Conservation (phyloP, 208 protist genomes). For the Blechomonas ayalai region DNA sequence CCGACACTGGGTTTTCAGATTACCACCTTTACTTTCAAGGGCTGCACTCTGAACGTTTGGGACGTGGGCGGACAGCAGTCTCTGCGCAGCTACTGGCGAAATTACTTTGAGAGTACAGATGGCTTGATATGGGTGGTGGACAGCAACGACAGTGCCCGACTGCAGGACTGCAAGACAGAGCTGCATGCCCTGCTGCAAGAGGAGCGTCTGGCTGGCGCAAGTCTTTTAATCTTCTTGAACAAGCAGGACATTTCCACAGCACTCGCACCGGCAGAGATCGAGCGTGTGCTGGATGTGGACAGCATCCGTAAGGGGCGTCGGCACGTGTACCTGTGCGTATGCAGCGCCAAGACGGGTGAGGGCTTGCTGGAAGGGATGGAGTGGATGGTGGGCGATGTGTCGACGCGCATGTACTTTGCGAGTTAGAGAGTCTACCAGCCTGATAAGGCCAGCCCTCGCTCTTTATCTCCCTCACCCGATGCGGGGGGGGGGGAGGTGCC, state of each 20-base stretch:
- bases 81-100: slow-evolving; percentile 97
- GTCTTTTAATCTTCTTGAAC: slow-evolving; percentile 99
- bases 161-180: slow-evolving; percentile 93
- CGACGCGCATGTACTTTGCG: slow-evolving; percentile 83
- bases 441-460: background rate
- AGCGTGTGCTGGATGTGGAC: slow-evolving; percentile 61
- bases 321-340: slow-evolving; percentile 94
- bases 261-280: slow-evolving; percentile 56
- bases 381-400: slow-evolving; percentile 98
- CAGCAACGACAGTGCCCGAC: slow-evolving; percentile 87
- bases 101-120: slow-evolving; percentile 97
- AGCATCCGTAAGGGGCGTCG: slow-evolving; percentile 70
- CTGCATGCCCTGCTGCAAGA: slow-evolving; percentile 93
- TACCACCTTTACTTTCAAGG: slow-evolving; percentile 93
- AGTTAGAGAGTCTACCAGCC: slow-evolving; percentile 10
- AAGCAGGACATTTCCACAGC: slow-evolving; percentile 97
- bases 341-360: slow-evolving; percentile 93
- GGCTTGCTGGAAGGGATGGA: slow-evolving; percentile 96
- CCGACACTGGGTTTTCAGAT: slow-evolving; percentile 99
- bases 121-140: slow-evolving; percentile 97
- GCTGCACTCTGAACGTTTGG: slow-evolving; percentile 99
- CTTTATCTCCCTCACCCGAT: background rate
- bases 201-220: slow-evolving; percentile 96
- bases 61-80: slow-evolving; percentile 99
- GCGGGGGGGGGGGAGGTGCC: too few relatives aligned